phyloP scores from a whole-genome alignment of 495 filamentous ascomycete species.

The Tuber aestivum region DNA sequence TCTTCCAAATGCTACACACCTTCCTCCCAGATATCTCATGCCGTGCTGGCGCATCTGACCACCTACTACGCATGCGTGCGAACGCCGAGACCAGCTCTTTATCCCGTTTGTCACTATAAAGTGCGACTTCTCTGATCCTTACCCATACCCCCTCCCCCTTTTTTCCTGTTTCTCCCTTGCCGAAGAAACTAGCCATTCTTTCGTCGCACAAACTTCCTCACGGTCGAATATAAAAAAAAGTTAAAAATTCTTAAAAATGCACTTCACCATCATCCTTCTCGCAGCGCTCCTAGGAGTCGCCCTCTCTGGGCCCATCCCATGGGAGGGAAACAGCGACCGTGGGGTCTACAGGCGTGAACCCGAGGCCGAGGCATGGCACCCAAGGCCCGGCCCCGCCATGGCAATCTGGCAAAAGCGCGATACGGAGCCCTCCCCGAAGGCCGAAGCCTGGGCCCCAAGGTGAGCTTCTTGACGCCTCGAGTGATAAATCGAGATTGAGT shows the following conservation, averaged over 20 bases:
- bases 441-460: background rate
- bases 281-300: background rate
- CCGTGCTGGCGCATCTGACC: background rate
- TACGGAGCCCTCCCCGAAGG: background rate
- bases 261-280: background rate
- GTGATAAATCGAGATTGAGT: background rate
- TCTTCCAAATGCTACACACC: background rate
- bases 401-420: background rate
- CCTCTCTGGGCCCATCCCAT: background rate
- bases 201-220: background rate
- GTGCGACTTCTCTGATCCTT: background rate
- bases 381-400: background rate
- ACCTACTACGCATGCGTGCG: background rate
- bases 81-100: background rate
- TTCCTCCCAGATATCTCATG: background rate
- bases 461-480: background rate
- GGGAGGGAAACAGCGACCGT: background rate
- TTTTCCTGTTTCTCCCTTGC: background rate
- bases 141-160: background rate
- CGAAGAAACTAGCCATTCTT: slow-evolving; percentile 2
- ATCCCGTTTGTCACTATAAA: background rate
- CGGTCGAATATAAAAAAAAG: background rate
- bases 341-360: background rate
- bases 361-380: background rate
- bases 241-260: background rate